Evolutionary conservation across 768 basidiomycete genomes (phyloP).

Genomic region (Psilocybe sp.): DNA sequence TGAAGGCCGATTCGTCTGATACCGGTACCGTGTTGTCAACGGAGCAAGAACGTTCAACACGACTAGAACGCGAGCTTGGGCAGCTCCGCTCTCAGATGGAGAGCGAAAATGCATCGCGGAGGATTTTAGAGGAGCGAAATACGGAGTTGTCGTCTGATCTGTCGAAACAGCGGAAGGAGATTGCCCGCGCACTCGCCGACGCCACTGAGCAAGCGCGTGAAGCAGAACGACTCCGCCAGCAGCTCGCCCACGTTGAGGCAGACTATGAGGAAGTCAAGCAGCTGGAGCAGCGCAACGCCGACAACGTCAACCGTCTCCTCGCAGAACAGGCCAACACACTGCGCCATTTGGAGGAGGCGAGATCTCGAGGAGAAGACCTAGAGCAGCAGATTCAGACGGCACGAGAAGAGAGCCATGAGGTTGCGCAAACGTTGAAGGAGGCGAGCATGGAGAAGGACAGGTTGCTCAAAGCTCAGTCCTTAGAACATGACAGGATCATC

Average conservation of each 20-base stretch:
- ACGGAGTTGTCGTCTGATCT: constrained; percentile 51
- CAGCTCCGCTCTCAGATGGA: constrained; percentile 63
- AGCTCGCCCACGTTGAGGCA: constrained; percentile 55
- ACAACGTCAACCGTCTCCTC: constrained; percentile 61
- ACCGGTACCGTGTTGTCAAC: constrained; percentile 31
- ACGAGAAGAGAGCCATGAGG: constrained; percentile 68
- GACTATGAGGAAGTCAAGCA: constrained; percentile 70
- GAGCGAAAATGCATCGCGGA: constrained; percentile 56
- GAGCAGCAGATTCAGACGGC: constrained; percentile 73
- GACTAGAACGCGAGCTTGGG: constrained; percentile 62
- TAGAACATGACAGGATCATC: constrained; percentile 61
- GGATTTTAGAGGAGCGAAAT: constrained; percentile 65
- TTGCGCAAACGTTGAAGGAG: constrained; percentile 63
- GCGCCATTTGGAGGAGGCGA: constrained; percentile 71
- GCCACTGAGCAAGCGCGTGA: constrained; percentile 62
- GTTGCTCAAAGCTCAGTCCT: constrained; percentile 68
- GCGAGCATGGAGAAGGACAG: constrained; percentile 79
- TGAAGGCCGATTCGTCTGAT: constrained; percentile 44
- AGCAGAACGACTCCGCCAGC: constrained; percentile 59
- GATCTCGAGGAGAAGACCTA: constrained; percentile 69
- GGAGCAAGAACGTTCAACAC: constrained; percentile 53
- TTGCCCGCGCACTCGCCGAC: constrained; percentile 59
- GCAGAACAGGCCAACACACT: constrained; percentile 76
- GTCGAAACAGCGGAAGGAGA: constrained; percentile 51
- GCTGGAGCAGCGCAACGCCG: constrained; percentile 61